Conservation (phyloP, 2,329 filamentous ascomycete species). For the Aureobasidium uvarum region DNA sequence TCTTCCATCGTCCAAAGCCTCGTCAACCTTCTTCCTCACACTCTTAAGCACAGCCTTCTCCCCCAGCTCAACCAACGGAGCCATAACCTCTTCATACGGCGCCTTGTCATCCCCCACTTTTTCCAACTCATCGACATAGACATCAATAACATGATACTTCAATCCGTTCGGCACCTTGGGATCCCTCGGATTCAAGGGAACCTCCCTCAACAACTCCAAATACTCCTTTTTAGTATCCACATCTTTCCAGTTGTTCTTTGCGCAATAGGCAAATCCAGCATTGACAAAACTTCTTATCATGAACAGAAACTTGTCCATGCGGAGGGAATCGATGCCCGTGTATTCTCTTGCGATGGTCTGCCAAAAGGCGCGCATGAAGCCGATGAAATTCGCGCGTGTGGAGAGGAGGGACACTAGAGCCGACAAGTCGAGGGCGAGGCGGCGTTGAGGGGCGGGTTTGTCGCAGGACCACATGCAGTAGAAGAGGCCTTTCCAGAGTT, state of each 20-base stretch:
- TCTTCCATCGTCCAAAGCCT: constrained; percentile 71
- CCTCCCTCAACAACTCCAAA: constrained; percentile 49
- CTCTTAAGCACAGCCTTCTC: constrained; percentile 64
- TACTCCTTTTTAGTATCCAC: constrained; percentile 43
- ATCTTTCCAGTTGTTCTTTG: constrained; percentile 43
- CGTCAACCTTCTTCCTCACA: constrained; percentile 66
- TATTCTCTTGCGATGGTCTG: constrained; percentile 53
- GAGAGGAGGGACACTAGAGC: constrained; percentile 63
- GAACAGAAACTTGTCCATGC: constrained; percentile 88
- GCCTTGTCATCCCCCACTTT: constrained; percentile 61
- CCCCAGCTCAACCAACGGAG: constrained; percentile 57
- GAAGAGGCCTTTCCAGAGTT: constrained; percentile 94
- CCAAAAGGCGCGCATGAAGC: constrained; percentile 53
- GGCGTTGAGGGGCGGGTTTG: constrained; percentile 81
- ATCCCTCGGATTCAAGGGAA: constrained; percentile 48
- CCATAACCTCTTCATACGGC: constrained; percentile 52
- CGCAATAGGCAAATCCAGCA: constrained; percentile 60
- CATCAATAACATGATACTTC: constrained; percentile 80
- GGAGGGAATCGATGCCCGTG: constrained; percentile 50
- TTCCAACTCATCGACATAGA: constrained; percentile 89
- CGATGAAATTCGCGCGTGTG: constrained; percentile 38
- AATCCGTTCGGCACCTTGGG: constrained; percentile 74
- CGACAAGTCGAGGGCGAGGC: constrained; percentile 74
- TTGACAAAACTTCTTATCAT: constrained; percentile 76
- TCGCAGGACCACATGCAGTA: constrained; percentile 90